Conservation (phyloP, 495 filamentous ascomycete species). For the Penicillium canariense region DNA sequence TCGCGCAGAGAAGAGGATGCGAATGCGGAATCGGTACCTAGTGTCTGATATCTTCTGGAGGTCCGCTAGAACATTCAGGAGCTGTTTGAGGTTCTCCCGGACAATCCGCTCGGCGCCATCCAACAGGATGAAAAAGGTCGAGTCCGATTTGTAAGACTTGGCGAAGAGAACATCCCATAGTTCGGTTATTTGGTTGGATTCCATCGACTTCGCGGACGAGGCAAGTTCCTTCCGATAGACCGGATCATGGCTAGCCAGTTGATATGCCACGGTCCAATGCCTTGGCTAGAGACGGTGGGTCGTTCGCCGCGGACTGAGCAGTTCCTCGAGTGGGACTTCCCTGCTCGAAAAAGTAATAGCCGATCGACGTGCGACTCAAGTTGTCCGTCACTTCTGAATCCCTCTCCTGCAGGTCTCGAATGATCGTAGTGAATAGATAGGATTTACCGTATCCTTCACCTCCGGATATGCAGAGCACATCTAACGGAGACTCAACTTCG, state of each 20-base stretch:
- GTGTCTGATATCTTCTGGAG: neutral
- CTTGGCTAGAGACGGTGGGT: conserved; percentile 9
- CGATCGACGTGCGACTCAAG: conserved; percentile 12
- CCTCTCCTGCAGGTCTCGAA: conserved; percentile 5
- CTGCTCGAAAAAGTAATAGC: conserved; percentile 16
- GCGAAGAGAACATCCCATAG: conserved; percentile 17
- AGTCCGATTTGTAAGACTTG: conserved; percentile 20
- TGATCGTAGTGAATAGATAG: conserved; percentile 16
- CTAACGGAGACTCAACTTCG: neutral
- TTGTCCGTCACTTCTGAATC: conserved; percentile 1
- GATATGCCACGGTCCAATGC: conserved; percentile 20
- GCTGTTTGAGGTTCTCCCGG: conserved; percentile 11
- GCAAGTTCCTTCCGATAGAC: conserved; percentile 19
- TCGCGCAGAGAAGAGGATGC: conserved; percentile 10
- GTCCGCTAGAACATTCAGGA: conserved; percentile 5
- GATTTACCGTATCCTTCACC: conserved; percentile 23
- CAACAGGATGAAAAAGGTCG: conserved; percentile 17
- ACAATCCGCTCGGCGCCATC: conserved; percentile 14
- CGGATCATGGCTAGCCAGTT: conserved; percentile 15
- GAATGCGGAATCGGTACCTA: conserved; percentile 16
- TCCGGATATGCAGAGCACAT: conserved; percentile 14
- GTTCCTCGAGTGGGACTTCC: no score
- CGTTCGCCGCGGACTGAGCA: no score
- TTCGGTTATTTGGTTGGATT: neutral
- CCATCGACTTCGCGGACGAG: conserved; percentile 3